Base-by-base conservation (phyloP, 1,284 basidiomycete genomes). In the Porogramme epimiltina region DNA sequence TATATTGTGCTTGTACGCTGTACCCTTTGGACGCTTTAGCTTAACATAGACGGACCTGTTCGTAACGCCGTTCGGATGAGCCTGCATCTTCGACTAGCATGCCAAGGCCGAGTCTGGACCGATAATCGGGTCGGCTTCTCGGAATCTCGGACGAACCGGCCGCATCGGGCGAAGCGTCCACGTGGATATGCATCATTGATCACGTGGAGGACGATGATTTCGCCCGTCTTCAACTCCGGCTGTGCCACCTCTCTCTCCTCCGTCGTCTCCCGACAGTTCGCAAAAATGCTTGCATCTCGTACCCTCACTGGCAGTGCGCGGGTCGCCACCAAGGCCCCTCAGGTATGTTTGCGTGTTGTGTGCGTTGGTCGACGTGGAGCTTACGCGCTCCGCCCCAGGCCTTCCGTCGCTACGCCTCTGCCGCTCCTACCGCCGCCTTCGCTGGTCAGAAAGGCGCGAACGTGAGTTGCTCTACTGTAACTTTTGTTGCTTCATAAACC, bases 371-470 rank as follows among this genome's bases (percentile, higher is more conserved):
- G 31, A 11, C 1, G 23, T 9, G 3, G 23, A 41, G 25, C 49
- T 45, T 49, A 19, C 37, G 28, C 22, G 3, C 15, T n/a, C 39
- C 24, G 28, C 40, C 15, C 13, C 56, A 90, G 85, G 64, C 78
- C 55, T 66, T 78, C 62, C 79, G 88, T 64, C 71, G 71, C 52
- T 91, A 87, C 65, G 87, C 87, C 62, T 81, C 86, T 52, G 80
- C 83, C 51, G 73, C 85, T 55, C 86, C 92, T 37, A 94, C 92
- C 48, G 90, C 91, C 65, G 84, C 86, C 59, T 96, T 93, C 74
- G 84, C 89, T 72, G 91, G 90, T 56, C 82, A 92, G 78, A 95
- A 95, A 79, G 87, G 85, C 65, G 74, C 82, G 66, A 88, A 91
- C 70, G 93, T 95, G 66, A 71, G 89, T 75, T 33, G 51, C 56